phyloP scores from a whole-genome alignment of 306 rosid species.

The Quercus berberidifolia region DNA sequence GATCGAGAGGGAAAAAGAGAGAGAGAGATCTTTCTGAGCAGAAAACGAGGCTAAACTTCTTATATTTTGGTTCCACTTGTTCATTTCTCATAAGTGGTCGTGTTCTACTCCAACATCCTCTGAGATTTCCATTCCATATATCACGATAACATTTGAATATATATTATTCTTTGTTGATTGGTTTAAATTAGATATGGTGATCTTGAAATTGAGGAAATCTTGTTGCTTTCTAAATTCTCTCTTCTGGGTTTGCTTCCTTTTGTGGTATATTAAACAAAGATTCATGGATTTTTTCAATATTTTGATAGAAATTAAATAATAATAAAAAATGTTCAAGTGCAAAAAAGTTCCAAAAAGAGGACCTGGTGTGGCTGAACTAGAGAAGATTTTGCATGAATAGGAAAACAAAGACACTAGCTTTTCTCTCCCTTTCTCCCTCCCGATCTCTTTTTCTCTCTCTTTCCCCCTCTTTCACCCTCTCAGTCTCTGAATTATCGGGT shows the following conservation, averaged over 20 bases:
- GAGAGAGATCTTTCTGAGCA: conserved; percentile 11
- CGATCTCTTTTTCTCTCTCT: no score
- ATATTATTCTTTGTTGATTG: conserved; percentile 20
- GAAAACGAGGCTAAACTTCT: conserved; percentile 11
- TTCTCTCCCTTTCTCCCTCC: neutral
- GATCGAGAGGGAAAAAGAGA: no score
- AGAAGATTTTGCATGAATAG: conserved; percentile 58
- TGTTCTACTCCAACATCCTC: conserved; percentile 3
- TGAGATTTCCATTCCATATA: conserved; percentile 35
- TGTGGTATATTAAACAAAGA: neutral
- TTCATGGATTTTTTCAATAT: neutral
- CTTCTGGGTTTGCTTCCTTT: neutral
- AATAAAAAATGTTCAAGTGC: conserved; percentile 14
- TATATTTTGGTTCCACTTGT: neutral
- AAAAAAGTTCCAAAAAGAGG: conserved; percentile 63
- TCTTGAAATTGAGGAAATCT: conserved; percentile 22
- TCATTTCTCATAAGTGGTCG: conserved; percentile 20
- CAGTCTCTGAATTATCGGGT: no score
- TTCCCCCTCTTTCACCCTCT: no score
- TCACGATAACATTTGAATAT: conserved; percentile 20
- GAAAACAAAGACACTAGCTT: conserved; percentile 15
- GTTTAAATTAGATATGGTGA: conserved; percentile 27
- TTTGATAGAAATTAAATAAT: neutral
- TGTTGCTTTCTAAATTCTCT: conserved; percentile 18
- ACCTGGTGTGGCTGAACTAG: conserved; percentile 72